Percentiles rank a stretch among this genome's conserved stretches.
Evolutionary conservation across 2,329 filamentous ascomycete species (phyloP).

Genomic region (Akanthomyces uredinophilus): DNA sequence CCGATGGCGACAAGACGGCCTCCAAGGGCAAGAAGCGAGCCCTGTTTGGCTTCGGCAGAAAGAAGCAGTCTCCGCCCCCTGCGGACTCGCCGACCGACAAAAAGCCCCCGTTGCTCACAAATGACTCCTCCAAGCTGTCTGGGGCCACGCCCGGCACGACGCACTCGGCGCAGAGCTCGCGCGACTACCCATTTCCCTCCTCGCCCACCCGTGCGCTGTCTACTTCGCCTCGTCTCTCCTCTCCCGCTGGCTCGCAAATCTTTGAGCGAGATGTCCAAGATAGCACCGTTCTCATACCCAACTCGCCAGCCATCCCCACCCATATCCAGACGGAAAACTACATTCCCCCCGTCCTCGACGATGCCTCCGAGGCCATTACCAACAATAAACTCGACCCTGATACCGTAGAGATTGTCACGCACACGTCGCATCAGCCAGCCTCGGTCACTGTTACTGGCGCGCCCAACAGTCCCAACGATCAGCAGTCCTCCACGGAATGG

Average conservation of each 20-base stretch:
- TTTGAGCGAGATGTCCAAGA: constrained; percentile 96
- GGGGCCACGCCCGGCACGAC: constrained; percentile 30
- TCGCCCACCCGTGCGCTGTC: constrained; percentile 64
- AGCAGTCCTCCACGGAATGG: constrained; percentile 45
- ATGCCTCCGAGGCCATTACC: constrained; percentile 87
- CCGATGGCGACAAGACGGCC: constrained; percentile 23
- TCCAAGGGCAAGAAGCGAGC: constrained; percentile 48
- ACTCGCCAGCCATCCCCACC: constrained; percentile 80
- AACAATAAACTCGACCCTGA: constrained; percentile 80
- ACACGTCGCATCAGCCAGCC: constrained; percentile 76
- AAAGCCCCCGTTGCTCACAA: constrained; percentile 30
- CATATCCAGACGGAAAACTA: constrained; percentile 94
- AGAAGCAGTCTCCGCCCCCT: constrained; percentile 39
- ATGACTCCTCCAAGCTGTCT: constrained; percentile 34
- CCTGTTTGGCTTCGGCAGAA: constrained; percentile 59
- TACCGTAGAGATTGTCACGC: constrained; percentile 87
- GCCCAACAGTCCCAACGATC: constrained; percentile 29
- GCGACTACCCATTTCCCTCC: constrained; percentile 40
- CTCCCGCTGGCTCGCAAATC: constrained; percentile 74
- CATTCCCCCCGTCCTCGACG: constrained; percentile 86
- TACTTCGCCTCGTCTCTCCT: constrained; percentile 68
- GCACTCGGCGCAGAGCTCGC: constrained; percentile 34
- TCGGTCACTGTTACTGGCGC: constrained; percentile 58
- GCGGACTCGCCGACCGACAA: constrained; percentile 20
- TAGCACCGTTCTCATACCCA: constrained; percentile 58